Base-by-base conservation (phyloP, 139 green algal genomes). In the Chlorella sp. region DNA sequence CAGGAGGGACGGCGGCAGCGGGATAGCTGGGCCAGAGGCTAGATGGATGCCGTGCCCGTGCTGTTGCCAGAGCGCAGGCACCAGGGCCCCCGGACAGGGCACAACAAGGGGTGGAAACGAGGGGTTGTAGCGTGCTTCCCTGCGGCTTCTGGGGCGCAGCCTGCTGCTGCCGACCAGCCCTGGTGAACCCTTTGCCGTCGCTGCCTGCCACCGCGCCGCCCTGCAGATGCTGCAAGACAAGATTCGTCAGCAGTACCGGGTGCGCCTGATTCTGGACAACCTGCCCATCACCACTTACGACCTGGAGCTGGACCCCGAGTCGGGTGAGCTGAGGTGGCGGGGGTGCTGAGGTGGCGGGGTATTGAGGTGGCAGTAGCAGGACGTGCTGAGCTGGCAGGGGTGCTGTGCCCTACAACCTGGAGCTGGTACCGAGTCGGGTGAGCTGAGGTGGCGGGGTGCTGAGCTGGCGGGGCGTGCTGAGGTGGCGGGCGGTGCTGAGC, bases 201-300 rank as follows among this genome's bases (percentile, higher is more conserved):
- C 57, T 48, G 78, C 69, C 26, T 19, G 39, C 37, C 34, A 66
- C 37, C 1, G 66, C 42, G 21, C 34, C 64, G 26, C 15, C 66
- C 30, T 91, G 89, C 94, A 96, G 95, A 91, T 93, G 36, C 82
- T 98, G 7, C 90, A 93, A 85, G 83, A 94, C 28, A 94, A 95
- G 39, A 99, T 99, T 84, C 85, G 95, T 64, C 89, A 97, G 28
- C 86, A 97, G 79, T 99, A 99, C 91, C 91, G 95, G 0, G 93
- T 99, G 36, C 97, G 98, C 90, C 92, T 99, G 88, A 95, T 99
- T 64, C 93, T 99, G 90, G 98, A 99, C 93, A 99, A 99, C 91
- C 93, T 99, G 87, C 98, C 98, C 34, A 96, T 99, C 79, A 99
- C 97, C 24, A 96, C 94, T 4, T 97, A 97, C 84, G 96, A 98